phyloP scores from a whole-genome alignment of 2,329 filamentous ascomycete species.

The Epichloe bromicola region DNA sequence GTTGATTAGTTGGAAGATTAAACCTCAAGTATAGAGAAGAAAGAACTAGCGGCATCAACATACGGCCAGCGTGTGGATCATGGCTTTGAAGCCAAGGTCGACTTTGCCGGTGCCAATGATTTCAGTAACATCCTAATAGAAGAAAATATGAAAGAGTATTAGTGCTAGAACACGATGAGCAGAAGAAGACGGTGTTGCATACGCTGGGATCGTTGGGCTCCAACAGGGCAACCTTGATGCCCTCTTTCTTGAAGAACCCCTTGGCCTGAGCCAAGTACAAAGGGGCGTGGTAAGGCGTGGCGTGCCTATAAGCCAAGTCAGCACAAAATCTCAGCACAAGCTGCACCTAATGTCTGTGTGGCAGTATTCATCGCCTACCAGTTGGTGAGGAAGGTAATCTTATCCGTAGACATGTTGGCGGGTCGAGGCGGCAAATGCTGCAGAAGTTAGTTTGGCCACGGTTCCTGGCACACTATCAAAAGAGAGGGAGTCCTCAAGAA shows the following conservation, averaged over 20 bases:
- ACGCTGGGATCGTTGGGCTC: conserved; percentile 70
- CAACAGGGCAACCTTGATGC: conserved; percentile 63
- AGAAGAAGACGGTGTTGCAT: conserved; percentile 12
- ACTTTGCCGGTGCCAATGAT: conserved; percentile 67
- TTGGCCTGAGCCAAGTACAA: conserved; percentile 65
- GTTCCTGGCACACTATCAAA: conserved; percentile 11
- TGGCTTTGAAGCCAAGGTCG: conserved; percentile 70
- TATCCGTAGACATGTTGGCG: conserved; percentile 62
- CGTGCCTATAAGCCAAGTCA: conserved; percentile 43
- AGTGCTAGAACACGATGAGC: neutral
- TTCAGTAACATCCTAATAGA: conserved; percentile 57
- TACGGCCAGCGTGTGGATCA: conserved; percentile 70
- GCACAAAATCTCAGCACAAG: neutral
- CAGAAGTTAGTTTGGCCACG: conserved; percentile 31
- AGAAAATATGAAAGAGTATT: neutral
- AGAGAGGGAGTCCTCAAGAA: conserved; percentile 35
- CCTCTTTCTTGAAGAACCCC: conserved; percentile 62
- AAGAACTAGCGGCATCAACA: conserved; percentile 7
- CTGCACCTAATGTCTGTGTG: neutral
- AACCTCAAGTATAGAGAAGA: neutral
- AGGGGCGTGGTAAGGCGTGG: conserved; percentile 68
- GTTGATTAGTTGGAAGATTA: too few relatives aligned
- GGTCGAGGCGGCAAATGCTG: conserved; percentile 30
- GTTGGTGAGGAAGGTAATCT: conserved; percentile 77
- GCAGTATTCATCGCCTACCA: conserved; percentile 38